Evolutionary conservation across 169 alveolate genomes (phyloP), one percentile per base, ranked within the genome.

Genomic region (Babesia caballi): DNA sequence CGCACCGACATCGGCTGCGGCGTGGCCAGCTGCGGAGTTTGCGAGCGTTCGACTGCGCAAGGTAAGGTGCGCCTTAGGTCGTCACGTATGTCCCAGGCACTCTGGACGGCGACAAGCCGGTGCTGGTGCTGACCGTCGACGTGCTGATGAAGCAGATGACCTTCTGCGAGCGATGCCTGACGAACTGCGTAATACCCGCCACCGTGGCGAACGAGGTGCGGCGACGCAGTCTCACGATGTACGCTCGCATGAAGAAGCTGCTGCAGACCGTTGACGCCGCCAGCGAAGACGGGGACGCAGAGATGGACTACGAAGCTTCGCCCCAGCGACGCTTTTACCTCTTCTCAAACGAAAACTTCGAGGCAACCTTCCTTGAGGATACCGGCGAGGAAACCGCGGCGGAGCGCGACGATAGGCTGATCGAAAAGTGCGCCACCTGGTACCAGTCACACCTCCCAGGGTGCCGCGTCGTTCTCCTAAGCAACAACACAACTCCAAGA

Each of bases 1-100:
- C 80, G 88, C 38, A 38, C 51, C 1, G 88, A 80, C 44, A 59
- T 80, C 15, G 80, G 83, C 12, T 80, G 88, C 28, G 88, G 88
- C 30, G 59, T 80, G 11, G 70, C 46, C 40, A 5, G 68, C 41
- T 80, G 88, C 35, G 27, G 8, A 23, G 17, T 5, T 19, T 71
- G 82, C 32, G 15, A 38, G n/a, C 71, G 40, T 8, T 56, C 82
- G 23, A 4, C 53, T 7, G 4, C 21, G 28, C 58, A 63, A 25
- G 73, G 73, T 63, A 30, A 30, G 59, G 14, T 19, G 4, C 2
- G 15, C n/a, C 7, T 5, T 28, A 4, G 17, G n/a, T 17, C 4
- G 12, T 25, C 2, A 19, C 27, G n/a, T 3, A 17, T 15, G 4
- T 47, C 19, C 21, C 25, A 32, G 68, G 51, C 21, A 32, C 52